Conservation (phyloP, 192 early-diverging fungal genomes). For the Mortierella alpina region DNA sequence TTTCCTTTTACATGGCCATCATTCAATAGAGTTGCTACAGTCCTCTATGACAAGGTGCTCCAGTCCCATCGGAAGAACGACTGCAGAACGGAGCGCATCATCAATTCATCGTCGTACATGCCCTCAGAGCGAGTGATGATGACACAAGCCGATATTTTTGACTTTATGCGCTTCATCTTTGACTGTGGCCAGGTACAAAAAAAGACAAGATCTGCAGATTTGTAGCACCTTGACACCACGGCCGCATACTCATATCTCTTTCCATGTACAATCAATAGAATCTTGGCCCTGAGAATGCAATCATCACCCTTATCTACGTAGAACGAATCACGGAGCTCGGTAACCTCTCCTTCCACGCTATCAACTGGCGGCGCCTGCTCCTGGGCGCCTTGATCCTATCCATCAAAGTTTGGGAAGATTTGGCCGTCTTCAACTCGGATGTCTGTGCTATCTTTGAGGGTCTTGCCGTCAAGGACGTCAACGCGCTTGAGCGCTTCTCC, state of each 20-base stretch:
- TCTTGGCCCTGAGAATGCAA: constrained; percentile 67
- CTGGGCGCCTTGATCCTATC: constrained; percentile 78
- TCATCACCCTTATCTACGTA: constrained; percentile 75
- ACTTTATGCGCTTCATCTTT: constrained; percentile 74
- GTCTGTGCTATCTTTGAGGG: constrained; percentile 84
- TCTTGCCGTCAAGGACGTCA: constrained; percentile 73
- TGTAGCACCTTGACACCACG: neutral
- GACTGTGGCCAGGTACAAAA: constrained; percentile 63
- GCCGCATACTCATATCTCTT: neutral
- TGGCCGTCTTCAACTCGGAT: constrained; percentile 87
- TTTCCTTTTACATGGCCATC: neutral
- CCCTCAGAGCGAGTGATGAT: constrained; percentile 27
- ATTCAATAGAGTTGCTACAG: constrained; percentile 26
- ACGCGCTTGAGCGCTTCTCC: constrained; percentile 74
- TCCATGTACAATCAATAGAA: constrained; percentile 9
- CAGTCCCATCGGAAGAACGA: constrained; percentile 34
- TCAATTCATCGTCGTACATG: constrained; percentile 45
- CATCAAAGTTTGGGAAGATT: constrained; percentile 90
- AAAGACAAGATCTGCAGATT: neutral
- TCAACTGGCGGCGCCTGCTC: constrained; percentile 60
- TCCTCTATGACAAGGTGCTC: constrained; percentile 42
- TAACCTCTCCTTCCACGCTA: constrained; percentile 64
- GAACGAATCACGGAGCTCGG: constrained; percentile 76
- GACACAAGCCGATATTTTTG: constrained; percentile 65
- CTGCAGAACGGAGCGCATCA: constrained; percentile 41